These are phyloP conservation scores for Irpex sp. DNA, from an alignment of 1,284 basidiomycete genomes.

Conservation along the genomic window DNA sequence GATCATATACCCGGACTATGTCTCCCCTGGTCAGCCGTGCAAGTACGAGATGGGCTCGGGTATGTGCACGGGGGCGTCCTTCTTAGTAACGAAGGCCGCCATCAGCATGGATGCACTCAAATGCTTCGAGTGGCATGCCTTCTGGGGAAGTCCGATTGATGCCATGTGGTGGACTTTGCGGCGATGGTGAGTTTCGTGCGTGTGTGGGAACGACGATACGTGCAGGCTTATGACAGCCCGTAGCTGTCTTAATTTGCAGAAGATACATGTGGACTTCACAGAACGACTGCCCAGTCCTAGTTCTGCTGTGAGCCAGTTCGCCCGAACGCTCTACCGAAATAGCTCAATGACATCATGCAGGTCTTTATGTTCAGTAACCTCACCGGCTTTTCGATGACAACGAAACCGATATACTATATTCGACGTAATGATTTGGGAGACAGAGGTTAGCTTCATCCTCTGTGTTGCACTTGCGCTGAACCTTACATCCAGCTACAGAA, in stretches of 20 bases:
- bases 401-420: conserved; percentile 60
- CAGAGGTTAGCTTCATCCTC: conserved; percentile 38
- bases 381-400: conserved; percentile 51
- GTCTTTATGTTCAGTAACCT: conserved; percentile 64
- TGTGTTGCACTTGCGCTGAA: background rate
- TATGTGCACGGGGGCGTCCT: conserved; percentile 24
- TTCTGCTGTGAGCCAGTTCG: conserved; percentile 49
- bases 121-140: conserved; percentile 65
- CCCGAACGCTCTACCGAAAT: conserved; percentile 7
- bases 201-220: background rate
- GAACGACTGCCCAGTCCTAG: conserved; percentile 49
- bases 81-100: conserved; percentile 34
- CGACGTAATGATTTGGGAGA: conserved; percentile 46
- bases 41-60: conserved; percentile 19
- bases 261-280: conserved; percentile 58
- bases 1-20: conserved; percentile 39
- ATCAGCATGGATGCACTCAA: conserved; percentile 55
- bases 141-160: conserved; percentile 60
- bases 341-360: conserved; percentile 29
- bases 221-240: background rate
- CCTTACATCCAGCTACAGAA: conserved; percentile 23
- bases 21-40: conserved; percentile 7
- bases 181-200: conserved; percentile 45
- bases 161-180: conserved; percentile 73
- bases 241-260: conserved; percentile 61